Evolutionary conservation across 768 basidiomycete genomes (phyloP).

Genomic region (Auricularia sp.): DNA sequence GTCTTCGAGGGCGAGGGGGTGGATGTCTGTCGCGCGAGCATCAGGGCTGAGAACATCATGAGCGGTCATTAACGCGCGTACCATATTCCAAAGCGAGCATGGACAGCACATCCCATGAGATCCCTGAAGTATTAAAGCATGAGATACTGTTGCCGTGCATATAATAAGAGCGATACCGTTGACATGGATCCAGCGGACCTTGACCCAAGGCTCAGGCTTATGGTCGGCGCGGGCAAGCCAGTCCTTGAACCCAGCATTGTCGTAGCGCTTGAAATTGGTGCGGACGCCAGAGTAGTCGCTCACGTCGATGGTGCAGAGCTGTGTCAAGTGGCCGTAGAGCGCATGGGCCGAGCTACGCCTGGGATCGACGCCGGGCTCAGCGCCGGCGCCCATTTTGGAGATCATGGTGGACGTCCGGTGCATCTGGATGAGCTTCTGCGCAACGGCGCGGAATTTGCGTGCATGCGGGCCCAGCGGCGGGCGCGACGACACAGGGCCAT

Average conservation of each 20-base stretch:
- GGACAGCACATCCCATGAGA: slow-evolving; percentile 64
- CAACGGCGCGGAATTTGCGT: slow-evolving; percentile 45
- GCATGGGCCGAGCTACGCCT: slow-evolving; percentile 47
- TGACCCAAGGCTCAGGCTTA: slow-evolving; percentile 48
- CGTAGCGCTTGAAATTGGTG: slow-evolving; percentile 44
- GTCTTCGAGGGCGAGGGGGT: slow-evolving; percentile 65
- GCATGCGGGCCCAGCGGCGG: neutral
- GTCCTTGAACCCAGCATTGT: slow-evolving; percentile 50
- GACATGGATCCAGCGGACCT: slow-evolving; percentile 68
- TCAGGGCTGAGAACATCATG: no score
- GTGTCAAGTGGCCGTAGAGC: slow-evolving; percentile 45
- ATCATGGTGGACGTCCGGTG: slow-evolving; percentile 38
- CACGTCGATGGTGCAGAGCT: slow-evolving; percentile 58
- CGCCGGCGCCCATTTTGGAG: slow-evolving; percentile 35
- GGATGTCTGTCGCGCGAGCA: slow-evolving; percentile 23
- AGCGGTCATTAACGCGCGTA: slow-evolving; percentile 18
- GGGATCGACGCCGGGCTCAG: slow-evolving; percentile 65
- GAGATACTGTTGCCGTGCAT: no score
- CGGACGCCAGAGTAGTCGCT: slow-evolving; percentile 54
- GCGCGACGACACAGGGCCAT: neutral
- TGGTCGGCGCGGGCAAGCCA: slow-evolving; percentile 38
- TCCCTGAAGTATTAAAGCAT: neutral
- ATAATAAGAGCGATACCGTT: slow-evolving; percentile 28
- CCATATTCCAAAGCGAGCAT: slow-evolving; percentile 56
- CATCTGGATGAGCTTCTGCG: slow-evolving; percentile 55